A percentile compares a stretch with the other conserved stretches of the same genome.
Evolutionary conservation across 805 yeast species (phyloP).

Genomic region (Starmerella stigmatis): DNA sequence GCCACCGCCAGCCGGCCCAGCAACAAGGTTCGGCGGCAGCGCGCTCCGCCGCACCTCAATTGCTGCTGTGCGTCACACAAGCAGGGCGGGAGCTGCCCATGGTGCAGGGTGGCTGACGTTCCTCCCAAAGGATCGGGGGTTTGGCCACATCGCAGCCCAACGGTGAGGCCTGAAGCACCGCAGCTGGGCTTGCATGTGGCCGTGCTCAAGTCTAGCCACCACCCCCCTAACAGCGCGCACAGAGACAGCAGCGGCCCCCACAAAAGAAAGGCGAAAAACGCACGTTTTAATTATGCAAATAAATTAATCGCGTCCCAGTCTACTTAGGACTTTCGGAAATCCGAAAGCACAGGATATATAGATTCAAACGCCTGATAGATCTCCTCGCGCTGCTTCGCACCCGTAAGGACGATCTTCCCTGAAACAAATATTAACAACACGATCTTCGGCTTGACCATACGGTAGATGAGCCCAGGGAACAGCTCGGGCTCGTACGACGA

Average conservation of each 20-base stretch:
- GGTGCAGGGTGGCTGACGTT: too few species aligned
- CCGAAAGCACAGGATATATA: conserved; percentile 94
- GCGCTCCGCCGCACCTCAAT: too few species aligned
- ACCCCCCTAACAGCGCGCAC: too few species aligned
- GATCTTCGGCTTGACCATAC: conserved; percentile 98
- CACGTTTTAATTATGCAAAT: conserved; percentile 6
- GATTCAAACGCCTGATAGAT: conserved; percentile 97
- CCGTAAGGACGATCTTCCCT: conserved; percentile 94
- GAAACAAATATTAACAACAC: conserved; percentile 91
- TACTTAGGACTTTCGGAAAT: conserved; percentile 69
- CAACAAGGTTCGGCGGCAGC: not conserved
- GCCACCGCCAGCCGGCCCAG: not conserved
- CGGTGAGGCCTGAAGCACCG: too few species aligned
- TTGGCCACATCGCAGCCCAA: too few species aligned
- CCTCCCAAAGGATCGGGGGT: too few species aligned
- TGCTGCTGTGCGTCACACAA: too few species aligned
- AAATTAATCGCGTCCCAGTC: conserved; percentile 1
- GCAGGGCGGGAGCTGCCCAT: too few species aligned
- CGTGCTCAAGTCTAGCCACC: too few species aligned
- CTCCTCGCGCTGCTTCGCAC: conserved; percentile 98
- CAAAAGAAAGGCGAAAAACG: too few species aligned
- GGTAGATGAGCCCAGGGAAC: conserved; percentile 95
- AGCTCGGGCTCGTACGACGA: conserved; percentile 96
- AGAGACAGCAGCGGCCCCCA: too few species aligned
- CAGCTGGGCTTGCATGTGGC: too few species aligned